Evolutionary conservation across 2,329 filamentous ascomycete genomes (phyloP), one percentile per base, ranked within the genome.

Genomic region (Apiospora pterosperma): DNA sequence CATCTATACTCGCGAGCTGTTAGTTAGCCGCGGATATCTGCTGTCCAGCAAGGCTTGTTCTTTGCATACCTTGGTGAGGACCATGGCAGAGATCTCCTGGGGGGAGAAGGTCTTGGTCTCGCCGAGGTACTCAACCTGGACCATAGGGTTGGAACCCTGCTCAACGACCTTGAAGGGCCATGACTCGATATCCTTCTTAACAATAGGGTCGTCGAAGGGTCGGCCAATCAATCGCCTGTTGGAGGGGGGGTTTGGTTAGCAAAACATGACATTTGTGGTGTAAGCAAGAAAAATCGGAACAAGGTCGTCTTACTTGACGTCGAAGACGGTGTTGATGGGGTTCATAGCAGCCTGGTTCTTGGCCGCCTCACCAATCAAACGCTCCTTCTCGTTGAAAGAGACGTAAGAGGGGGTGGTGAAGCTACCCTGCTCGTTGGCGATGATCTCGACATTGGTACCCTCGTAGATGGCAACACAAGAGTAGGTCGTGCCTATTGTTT

Each of bases 261-360:
- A 48, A 59, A 8, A 25, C 12, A 7, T 64, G 65, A 64, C 34
- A 42, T 28, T 16, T 42, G 28, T 36, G 31, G 28, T 52, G 48
- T 25, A n/a, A n/a, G 3, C 64, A 66, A 60, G 64, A 64, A 84
- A 42, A 21, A 10, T 55, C 16, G 48, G 8, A 55, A n/a, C 28
- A 31, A n/a, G 28, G 62, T 7, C 31, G 25, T 41, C 91, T 84
- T 82, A 96, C 93, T 98, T 99, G 89, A 97, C 92, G 84, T 99
- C 96, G 85, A 98, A 99, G 84, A 99, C 88, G 75, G 96, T 99
- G 88, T 98, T 98, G 79, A 83, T 82, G 69, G 96, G 96, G 92
- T 99, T 99, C 93, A 98, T 97, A 77, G 96, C 95, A 79, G 95
- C 96, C 90, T 97, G 94, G 88, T 99, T 99, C 92, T 98, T 99